Base-by-base conservation (phyloP, 139 green algal species). In the Picochlorum sp. region DNA sequence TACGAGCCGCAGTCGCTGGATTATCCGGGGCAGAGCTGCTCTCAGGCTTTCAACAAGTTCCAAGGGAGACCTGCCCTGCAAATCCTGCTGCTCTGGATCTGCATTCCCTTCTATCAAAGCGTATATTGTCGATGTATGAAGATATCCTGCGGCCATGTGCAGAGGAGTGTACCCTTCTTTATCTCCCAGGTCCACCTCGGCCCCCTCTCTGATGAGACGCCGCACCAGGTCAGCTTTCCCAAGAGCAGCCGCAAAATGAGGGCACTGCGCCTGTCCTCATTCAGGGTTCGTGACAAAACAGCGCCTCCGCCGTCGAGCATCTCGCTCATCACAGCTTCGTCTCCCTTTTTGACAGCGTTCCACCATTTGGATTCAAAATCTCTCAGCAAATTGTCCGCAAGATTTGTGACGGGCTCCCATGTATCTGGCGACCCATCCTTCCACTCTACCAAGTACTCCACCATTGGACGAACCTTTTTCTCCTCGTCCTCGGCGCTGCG, bases 361-460 rank as follows among this genome's bases (percentile, higher is more conserved):
- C 88, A 96, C 88, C 88, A 96, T 37, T 69, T 72, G 41, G 89
- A 71, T 56, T 96, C 87, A 66, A 84, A 96, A 65, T 92, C 81
- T 20, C 87, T 74, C 8, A 95, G 51, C 49, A 95, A 64, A 66
- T 96, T 88, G 34, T 92, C 83, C 1, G 88, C 86, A 13, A 95
- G 50, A 45, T 95, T 85, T n/a, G 45, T 68, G 0, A 71, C 67
- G 3, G 73, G 62, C 72, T 95, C 86, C 78, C 81, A 84, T 21
- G 78, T 83, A 60, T 74, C 49, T 3, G 67, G 71, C 4, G 59
- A 65, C 21, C 60, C 71, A 62, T 81, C 81, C 64, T 90, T 87
- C 86, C 86, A 93, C 45, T 80, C 66, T 3, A 87, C 78, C 13
- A 90, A 70, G 61, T 93, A 93, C 57, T 93, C 77, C 8, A 92